Evolutionary conservation across 257 asterid genomes (phyloP), one percentile per base, ranked within the genome.

Genomic region (Ballota nigra): DNA sequence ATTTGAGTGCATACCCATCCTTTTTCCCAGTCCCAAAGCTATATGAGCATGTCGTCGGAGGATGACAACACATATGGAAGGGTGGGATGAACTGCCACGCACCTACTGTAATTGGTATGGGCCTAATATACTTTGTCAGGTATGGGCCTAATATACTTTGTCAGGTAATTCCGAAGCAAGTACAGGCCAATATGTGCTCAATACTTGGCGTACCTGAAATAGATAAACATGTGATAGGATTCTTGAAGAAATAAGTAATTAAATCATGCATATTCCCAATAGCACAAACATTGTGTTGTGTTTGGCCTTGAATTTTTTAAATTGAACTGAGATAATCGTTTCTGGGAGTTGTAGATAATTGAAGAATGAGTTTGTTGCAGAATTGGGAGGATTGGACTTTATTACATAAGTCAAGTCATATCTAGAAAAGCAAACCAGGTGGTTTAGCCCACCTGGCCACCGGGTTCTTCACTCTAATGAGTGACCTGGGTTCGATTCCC

Each of bases 171-270:
- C 79, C 38, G 26, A 81, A n/a, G 86, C 72, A 57, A 94, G 91
- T 57, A 76, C 40, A 1, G 92, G 95, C 98, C 97, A 94, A 72
- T 86, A 91, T 63, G 79, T 20, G 77, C 92, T 77, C 70, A 94
- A 79, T 58, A 23, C 68, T 63, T 69, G 75, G 13, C 96, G 95
- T 45, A 94, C 97, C 97, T 89, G 69, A 15, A 60, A 62, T 53
- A 78, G 24, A 82, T 66, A 10, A 56, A 59, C 69, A 8, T 13
- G 45, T 13, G 9, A 66, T 40, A 45, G 47, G 6, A 57, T 23
- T 19, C 38, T 33, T 19, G 66, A 47, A 8, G 29, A 4, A 55
- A 41, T 13, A 61, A 38, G 41, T 75, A 29, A 68, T 15, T 36
- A 63, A 23, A 60, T 8, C 58, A 28, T 40, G 13, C 24, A 34